Evolutionary conservation across 2,329 filamentous ascomycete species (phyloP).

Genomic region (Venturia pyrina): DNA sequence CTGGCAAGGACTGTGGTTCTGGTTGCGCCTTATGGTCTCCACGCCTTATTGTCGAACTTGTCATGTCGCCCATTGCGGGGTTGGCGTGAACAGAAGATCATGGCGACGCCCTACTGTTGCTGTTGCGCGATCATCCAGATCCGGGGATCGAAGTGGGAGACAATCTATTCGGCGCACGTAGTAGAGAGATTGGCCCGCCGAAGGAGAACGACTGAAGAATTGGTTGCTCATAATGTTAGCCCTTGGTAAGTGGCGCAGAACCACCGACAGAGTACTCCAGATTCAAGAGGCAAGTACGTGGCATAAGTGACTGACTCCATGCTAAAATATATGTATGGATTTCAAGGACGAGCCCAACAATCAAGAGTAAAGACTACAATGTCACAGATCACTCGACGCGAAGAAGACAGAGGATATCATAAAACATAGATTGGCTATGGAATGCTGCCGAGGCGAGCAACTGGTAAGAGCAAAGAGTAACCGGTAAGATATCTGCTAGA

Average conservation of each 20-base stretch:
- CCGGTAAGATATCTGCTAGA: background rate
- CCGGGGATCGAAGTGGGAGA: no score
- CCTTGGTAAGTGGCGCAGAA: no score
- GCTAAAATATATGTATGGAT: no score
- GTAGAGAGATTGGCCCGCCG: background rate
- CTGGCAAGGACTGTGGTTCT: background rate
- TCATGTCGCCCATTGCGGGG: background rate
- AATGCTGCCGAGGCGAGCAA: background rate
- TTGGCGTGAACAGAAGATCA: no score
- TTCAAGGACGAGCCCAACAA: no score
- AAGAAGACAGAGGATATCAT: background rate
- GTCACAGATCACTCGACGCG: background rate
- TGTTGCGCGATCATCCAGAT: background rate
- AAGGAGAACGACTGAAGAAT: background rate
- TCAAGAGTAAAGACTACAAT: no score
- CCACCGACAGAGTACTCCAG: background rate
- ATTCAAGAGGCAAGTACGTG: background rate
- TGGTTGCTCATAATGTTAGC: no score
- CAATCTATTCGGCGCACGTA: no score
- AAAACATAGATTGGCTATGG: background rate
- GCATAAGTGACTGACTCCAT: background rate
- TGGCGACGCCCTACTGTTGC: background rate
- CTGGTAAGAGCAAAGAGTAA: background rate
- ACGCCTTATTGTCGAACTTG: conserved; percentile 1
- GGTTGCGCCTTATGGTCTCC: background rate